Percentiles rank a stretch among this genome's conserved stretches.
Evolutionary conservation across 2,329 filamentous ascomycete genomes (phyloP).

Genomic region (Orbilia ellipsospora): DNA sequence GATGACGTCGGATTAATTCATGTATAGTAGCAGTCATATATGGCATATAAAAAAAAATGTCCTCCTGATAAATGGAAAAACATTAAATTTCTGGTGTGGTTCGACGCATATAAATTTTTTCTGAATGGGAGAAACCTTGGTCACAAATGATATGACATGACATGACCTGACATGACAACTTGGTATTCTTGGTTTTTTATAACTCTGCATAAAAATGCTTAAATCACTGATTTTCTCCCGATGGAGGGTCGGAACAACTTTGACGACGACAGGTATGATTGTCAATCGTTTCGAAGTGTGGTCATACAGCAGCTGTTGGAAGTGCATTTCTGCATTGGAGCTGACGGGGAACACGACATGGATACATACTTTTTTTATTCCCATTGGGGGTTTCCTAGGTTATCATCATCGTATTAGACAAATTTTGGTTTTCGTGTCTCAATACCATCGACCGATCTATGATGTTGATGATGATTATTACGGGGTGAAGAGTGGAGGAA

Average conservation of each 20-base stretch:
- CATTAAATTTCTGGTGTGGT: too few species aligned
- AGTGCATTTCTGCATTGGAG: neutral
- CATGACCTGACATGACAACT: too few species aligned
- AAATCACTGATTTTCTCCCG: neutral
- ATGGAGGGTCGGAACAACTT: slow-evolving; percentile 29
- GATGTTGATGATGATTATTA: neutral
- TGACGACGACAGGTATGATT: too few species aligned
- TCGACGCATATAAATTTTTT: too few species aligned
- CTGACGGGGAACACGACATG: slow-evolving; percentile 9
- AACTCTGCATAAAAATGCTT: neutral
- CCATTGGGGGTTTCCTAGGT: too few species aligned
- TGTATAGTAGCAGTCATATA: neutral
- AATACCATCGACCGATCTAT: neutral
- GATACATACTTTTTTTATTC: neutral
- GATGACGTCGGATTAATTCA: slow-evolving; percentile 31
- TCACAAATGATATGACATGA: too few species aligned
- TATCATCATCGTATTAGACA: too few species aligned
- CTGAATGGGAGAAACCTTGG: too few species aligned
- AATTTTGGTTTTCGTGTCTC: too few species aligned
- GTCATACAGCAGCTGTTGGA: slow-evolving; percentile 17
- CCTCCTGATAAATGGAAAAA: too few species aligned
- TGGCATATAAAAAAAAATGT: too few species aligned
- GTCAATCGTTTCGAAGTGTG: neutral
- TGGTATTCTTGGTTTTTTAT: too few species aligned
- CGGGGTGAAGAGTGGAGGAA: neutral